A percentile compares a stretch with the other conserved stretches of the same genome.
Evolutionary conservation across 257 asterid species (phyloP).

Genomic region (Fraxinus pennsylvanica): DNA sequence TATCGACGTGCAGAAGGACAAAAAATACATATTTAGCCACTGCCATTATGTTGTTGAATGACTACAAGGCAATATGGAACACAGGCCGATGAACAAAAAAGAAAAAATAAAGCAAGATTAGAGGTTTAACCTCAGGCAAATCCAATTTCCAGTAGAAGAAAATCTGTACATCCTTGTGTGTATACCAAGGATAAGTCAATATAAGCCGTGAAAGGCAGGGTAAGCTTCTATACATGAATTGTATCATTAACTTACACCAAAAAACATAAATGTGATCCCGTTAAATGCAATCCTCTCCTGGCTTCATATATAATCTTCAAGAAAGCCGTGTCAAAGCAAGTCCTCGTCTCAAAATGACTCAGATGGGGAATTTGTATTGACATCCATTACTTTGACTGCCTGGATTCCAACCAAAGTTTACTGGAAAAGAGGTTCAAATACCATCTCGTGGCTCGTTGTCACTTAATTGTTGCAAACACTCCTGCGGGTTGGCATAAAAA

Average conservation of each 20-base stretch:
- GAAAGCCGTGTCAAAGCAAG: slow-evolving; percentile 35
- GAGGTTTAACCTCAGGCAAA: neutral
- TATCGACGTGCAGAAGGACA: neutral
- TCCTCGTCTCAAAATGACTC: slow-evolving; percentile 9
- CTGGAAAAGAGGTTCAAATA: slow-evolving; percentile 23
- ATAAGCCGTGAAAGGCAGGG: slow-evolving; percentile 61
- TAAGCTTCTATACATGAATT: slow-evolving; percentile 66
- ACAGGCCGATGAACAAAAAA: neutral
- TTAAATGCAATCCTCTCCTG: slow-evolving; percentile 12
- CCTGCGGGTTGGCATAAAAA: slow-evolving; percentile 90
- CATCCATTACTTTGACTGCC: slow-evolving; percentile 29
- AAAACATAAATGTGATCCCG: slow-evolving; percentile 15
- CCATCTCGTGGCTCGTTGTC: slow-evolving; percentile 45
- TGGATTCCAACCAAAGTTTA: slow-evolving; percentile 26
- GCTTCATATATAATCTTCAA: slow-evolving; percentile 28
- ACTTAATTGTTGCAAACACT: slow-evolving; percentile 62
- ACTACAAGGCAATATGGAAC: neutral
- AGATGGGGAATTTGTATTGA: slow-evolving; percentile 25
- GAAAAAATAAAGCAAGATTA: neutral
- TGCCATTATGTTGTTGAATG: neutral
- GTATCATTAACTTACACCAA: slow-evolving; percentile 36
- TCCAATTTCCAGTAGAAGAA: slow-evolving; percentile 10
- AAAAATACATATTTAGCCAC: neutral
- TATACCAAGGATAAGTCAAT: slow-evolving; percentile 38
- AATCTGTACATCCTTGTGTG: slow-evolving; percentile 32